Conservation (phyloP, 345 rosid species). For the Pelargonium nanum region DNA sequence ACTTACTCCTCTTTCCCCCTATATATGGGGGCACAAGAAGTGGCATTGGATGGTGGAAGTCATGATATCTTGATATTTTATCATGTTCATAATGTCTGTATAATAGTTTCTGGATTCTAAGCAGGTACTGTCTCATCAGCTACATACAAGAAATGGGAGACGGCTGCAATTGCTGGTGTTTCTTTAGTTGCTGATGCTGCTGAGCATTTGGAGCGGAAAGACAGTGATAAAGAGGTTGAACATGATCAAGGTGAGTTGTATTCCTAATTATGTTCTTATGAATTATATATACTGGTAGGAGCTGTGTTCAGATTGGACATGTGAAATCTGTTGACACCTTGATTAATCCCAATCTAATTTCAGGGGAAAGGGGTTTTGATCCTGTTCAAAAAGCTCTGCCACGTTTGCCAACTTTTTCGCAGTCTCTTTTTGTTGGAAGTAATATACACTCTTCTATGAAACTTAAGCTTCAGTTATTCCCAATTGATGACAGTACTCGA, state of each 20-base stretch:
- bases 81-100: not conserved
- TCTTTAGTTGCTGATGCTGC: conserved; percentile 99
- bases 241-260: conserved; percentile 24
- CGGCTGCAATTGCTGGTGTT: conserved; percentile 97
- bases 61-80: too few species aligned
- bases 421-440: conserved; percentile 34
- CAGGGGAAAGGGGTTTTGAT: conserved; percentile 35
- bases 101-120: conserved; percentile 11
- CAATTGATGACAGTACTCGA: conserved; percentile 83
- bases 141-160: conserved; percentile 90
- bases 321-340: not conserved
- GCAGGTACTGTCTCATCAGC: conserved; percentile 40
- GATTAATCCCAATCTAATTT: not conserved
- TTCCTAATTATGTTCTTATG: not conserved
- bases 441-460: conserved; percentile 42
- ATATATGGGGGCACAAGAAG: not conserved
- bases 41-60: too few species aligned
- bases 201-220: conserved; percentile 79
- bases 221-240: conserved; percentile 45
- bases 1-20: not conserved
- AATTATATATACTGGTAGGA: not conserved
- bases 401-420: conserved; percentile 33
- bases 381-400: conserved; percentile 31
- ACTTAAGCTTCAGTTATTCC: conserved; percentile 93
- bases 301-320: not conserved